Conservation (phyloP, 75 land plant species). For the Cunninghamia lanceolata region DNA sequence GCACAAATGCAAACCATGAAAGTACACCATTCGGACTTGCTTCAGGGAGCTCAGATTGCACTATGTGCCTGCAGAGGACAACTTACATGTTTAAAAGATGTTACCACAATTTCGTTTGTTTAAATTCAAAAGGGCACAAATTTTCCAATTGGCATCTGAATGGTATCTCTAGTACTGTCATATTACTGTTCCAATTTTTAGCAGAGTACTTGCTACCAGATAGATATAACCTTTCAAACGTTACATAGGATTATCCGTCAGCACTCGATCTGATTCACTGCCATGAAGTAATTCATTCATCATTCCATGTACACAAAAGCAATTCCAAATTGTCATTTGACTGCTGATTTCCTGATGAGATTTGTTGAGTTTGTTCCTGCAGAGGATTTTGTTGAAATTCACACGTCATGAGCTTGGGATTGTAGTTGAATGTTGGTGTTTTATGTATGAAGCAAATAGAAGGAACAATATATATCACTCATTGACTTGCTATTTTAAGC, state of each 20-base stretch:
- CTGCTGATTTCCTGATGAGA: background rate
- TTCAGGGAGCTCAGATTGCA: background rate
- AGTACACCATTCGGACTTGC: background rate
- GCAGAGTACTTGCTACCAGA: background rate
- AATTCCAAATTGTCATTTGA: background rate
- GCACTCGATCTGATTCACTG: background rate
- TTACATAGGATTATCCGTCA: background rate
- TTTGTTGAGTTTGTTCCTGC: too few species aligned
- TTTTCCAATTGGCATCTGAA: too few species aligned
- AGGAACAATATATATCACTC: too few species aligned
- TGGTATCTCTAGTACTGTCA: too few species aligned
- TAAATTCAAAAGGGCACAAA: too few species aligned
- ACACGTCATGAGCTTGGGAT: too few species aligned
- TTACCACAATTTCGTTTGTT: too few species aligned
- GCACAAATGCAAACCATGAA: background rate
- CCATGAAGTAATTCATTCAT: background rate
- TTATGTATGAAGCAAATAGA: too few species aligned
- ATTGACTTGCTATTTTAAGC: too few species aligned
- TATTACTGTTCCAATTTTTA: too few species aligned
- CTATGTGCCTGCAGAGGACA: background rate
- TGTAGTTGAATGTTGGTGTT: too few species aligned
- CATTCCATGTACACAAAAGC: background rate
- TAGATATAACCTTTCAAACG: background rate
- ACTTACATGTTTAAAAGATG: background rate
- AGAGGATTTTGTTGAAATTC: too few species aligned